Conservation (phyloP, 2,329 filamentous ascomycete species). For the Paecilomyces dactylethromorphus region DNA sequence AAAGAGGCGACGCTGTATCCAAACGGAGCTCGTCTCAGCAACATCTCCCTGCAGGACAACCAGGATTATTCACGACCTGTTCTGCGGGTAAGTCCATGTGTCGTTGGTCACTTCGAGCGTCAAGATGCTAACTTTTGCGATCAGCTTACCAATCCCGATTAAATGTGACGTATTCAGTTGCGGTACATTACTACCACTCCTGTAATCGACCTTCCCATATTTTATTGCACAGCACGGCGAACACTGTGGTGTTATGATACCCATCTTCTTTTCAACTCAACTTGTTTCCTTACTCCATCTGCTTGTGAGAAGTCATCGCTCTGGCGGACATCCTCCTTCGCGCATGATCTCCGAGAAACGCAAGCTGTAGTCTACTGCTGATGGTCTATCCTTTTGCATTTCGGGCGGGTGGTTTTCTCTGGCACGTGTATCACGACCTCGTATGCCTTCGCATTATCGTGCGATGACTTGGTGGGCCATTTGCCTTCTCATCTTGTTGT, state of each 20-base stretch:
- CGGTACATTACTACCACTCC: conserved; percentile 2
- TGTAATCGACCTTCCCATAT: conserved; percentile 11
- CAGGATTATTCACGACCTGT: conserved; percentile 43
- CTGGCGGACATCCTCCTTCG: not conserved
- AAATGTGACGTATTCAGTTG: conserved; percentile 7
- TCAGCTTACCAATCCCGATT: conserved; percentile 32
- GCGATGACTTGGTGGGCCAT: not conserved
- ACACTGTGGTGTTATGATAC: conserved; percentile 33
- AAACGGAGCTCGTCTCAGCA: conserved; percentile 35
- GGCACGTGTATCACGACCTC: not conserved
- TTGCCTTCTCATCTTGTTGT: not conserved
- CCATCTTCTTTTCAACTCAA: conserved; percentile 11
- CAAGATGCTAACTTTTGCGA: conserved; percentile 9
- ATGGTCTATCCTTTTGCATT: not conserved
- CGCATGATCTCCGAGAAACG: not conserved
- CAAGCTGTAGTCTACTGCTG: not conserved
- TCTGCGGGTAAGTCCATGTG: conserved; percentile 28
- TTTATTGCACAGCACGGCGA: conserved; percentile 20
- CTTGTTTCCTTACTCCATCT: conserved; percentile 1
- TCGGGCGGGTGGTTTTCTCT: not conserved
- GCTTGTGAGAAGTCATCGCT: not conserved
- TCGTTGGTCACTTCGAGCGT: not conserved
- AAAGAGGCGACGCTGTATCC: conserved; percentile 34
- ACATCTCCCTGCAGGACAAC: conserved; percentile 41
- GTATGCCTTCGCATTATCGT: not conserved